Base-by-base conservation (phyloP, 805 yeast genomes). In the Clavispora fructus region DNA sequence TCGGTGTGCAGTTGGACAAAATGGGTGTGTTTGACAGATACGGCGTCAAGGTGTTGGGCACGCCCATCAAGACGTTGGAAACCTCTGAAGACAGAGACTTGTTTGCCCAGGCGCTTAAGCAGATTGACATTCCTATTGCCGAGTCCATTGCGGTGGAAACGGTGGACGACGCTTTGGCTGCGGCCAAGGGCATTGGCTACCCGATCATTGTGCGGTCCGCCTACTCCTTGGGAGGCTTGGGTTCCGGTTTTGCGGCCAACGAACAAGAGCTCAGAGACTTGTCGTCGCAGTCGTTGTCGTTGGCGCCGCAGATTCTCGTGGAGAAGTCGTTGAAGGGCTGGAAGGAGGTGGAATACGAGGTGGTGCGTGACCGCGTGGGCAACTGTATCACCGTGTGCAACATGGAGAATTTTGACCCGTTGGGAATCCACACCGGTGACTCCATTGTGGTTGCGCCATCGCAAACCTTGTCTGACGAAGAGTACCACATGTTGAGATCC, bases 331-430 rank as follows among this genome's bases (percentile, higher is more conserved):
- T 92, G 72, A 92, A 91, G 75, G 99, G 99, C 54, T 92, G 99
- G 99, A 92, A 92, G 69, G 99, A 92, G 71, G 95, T 92, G 52
- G 99, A 92, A 72, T 92, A 92, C 68, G 99, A 92, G 75, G 99
- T 92, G 54, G 98, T 92, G 47, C 85, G 99, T 65, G 99, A 92
- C 74, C 80, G 94, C 54, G 94, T 86, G 46, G 97, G 85, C 56
- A 92, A 92, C 79, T 92, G 99, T 79, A 92, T 92, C 65, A 92
- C 99, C 41, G 99, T 92, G 52, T 92, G 99, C 80, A 92, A 92
- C 74, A 92, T 92, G 99, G 99, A 92, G 74, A 92, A 92, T 73
- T 92, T 92, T 57, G 99, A 92, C 71, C 99, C 99, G 40, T 79
- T 92, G 59, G 99, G 99, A 66, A 91, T 92, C 61, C 99, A 92